Evolutionary conservation across 2,329 filamentous ascomycete species (phyloP), one percentile per base, ranked within the genome.

Genomic region (Endocalyx cinctus): DNA sequence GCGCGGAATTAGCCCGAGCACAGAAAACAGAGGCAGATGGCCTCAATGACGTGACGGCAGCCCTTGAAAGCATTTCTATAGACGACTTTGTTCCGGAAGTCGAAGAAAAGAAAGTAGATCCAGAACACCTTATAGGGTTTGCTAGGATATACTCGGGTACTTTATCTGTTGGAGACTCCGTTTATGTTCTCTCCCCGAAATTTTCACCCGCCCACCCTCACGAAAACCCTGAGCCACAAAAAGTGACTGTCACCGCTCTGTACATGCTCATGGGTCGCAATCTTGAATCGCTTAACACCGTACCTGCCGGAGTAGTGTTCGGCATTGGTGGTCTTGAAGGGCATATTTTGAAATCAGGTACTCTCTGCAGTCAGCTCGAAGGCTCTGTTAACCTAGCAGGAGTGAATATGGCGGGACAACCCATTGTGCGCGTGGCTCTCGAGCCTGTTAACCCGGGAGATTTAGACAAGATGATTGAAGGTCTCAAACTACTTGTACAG

Each of bases 191-290:
- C 5, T 82, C 87, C 1, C 92, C 92, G 0, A 98, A 97, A 48
- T 98, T 92, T 69, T 85, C 86, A 1, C 89, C 92, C 1, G 82
- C 82, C 3, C 71, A 82, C 31, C 84, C 87, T 2, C 73, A 87
- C 43, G 76, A 77, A 12, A 66, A 70, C 12, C 86, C 88, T 0
- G 76, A 81, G 43, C 88, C 89, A 0, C 75, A 84, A 45, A 88
- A 89, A 54, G 81, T 94, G 23, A 90, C 79, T 1, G 80, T 98
- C 31, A 89, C 82, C 12, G 86, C 86, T 2, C 69, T 98, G 3
- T 98, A 98, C 60, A 81, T 98, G 57, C 78, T 98, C 34, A 98
- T 98, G 92, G 92, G 92, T 18, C 77, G 90, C 38, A 84, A 84
- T 38, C 68, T 98, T 5, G 90, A 97, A 54, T 74, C 82, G 2